phyloP scores from a whole-genome alignment of 352 stramenopile species.

The Globisporangium acanthophoron region DNA sequence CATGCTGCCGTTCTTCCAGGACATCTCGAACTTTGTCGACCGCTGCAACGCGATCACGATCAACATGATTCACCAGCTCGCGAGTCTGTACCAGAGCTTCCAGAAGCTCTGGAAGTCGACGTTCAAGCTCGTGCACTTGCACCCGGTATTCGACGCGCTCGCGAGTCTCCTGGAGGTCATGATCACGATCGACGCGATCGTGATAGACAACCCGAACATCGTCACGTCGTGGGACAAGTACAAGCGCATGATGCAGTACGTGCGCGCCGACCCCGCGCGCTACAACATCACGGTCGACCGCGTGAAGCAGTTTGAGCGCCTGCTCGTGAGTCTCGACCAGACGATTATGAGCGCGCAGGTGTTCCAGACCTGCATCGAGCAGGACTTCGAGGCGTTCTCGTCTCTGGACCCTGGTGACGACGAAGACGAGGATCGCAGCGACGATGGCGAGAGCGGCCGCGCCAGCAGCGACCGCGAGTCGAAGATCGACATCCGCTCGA shows the following conservation, averaged over 20 bases:
- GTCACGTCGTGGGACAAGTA: constrained; percentile 86
- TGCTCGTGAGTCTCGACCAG: constrained; percentile 85
- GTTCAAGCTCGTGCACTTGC: constrained; percentile 82
- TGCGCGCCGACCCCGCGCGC: constrained; percentile 69
- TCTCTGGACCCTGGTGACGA: constrained; percentile 50
- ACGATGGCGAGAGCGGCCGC: constrained; percentile 43
- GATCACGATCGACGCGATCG: constrained; percentile 87
- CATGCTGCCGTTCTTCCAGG: constrained; percentile 87
- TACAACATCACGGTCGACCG: constrained; percentile 83
- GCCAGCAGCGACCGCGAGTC: constrained; percentile 62
- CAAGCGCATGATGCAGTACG: constrained; percentile 90
- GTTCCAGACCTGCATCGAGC: constrained; percentile 86
- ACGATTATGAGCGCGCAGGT: constrained; percentile 87
- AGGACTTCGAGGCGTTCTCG: constrained; percentile 85
- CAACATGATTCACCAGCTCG: constrained; percentile 90
- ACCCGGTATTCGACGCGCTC: constrained; percentile 75
- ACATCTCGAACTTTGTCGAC: constrained; percentile 89
- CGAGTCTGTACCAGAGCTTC: constrained; percentile 82
- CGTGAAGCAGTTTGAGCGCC: constrained; percentile 80
- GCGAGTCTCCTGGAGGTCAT: constrained; percentile 80
- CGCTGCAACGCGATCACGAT: constrained; percentile 85
- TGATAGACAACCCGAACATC: constrained; percentile 86
- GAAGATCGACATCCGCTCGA: constrained; percentile 78
- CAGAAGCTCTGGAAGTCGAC: constrained; percentile 87
- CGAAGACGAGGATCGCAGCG: constrained; percentile 53